These are phyloP conservation scores for Fusarium miscanthi DNA, from an alignment of 2,329 filamentous ascomycete genomes.

Conservation along the genomic window DNA sequence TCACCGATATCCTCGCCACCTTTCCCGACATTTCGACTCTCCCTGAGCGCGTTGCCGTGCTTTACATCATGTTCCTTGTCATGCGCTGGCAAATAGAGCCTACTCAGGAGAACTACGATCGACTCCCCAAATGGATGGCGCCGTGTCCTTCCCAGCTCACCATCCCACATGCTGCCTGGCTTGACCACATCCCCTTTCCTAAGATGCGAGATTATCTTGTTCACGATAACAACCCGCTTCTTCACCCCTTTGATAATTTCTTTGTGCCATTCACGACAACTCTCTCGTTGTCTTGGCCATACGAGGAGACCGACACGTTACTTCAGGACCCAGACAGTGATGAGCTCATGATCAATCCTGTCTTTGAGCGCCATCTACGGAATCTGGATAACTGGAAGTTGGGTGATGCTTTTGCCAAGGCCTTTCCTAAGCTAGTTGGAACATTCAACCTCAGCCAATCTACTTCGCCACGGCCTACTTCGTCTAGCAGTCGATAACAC, in stretches of 20 bases:
- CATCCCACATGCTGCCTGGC: slow-evolving; percentile 79
- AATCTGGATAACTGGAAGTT: slow-evolving; percentile 85
- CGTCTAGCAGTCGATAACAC: slow-evolving; percentile 30
- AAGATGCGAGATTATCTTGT: slow-evolving; percentile 76
- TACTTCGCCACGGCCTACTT: slow-evolving; percentile 26
- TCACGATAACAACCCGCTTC: slow-evolving; percentile 56
- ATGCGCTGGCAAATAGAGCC: slow-evolving; percentile 89
- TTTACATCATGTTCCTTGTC: slow-evolving; percentile 88
- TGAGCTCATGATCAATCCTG: slow-evolving; percentile 83
- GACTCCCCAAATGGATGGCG: slow-evolving; percentile 77
- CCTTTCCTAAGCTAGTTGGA: slow-evolving; percentile 64
- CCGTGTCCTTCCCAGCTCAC: slow-evolving; percentile 75
- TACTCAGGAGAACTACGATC: slow-evolving; percentile 80
- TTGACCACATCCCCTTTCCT: slow-evolving; percentile 85
- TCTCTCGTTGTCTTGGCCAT: slow-evolving; percentile 85
- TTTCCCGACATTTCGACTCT: slow-evolving; percentile 83
- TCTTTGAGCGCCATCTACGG: slow-evolving; percentile 83
- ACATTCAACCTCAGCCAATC: slow-evolving; percentile 46
- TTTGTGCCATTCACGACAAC: slow-evolving; percentile 85
- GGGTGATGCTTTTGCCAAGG: slow-evolving; percentile 73
- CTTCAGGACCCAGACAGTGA: slow-evolving; percentile 67
- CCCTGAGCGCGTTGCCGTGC: slow-evolving; percentile 82
- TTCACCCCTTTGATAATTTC: slow-evolving; percentile 80
- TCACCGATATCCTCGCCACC: slow-evolving; percentile 85
- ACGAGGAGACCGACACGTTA: slow-evolving; percentile 77